Evolutionary conservation across 306 rosid genomes (phyloP).

Genomic region (Parietaria judaica): DNA sequence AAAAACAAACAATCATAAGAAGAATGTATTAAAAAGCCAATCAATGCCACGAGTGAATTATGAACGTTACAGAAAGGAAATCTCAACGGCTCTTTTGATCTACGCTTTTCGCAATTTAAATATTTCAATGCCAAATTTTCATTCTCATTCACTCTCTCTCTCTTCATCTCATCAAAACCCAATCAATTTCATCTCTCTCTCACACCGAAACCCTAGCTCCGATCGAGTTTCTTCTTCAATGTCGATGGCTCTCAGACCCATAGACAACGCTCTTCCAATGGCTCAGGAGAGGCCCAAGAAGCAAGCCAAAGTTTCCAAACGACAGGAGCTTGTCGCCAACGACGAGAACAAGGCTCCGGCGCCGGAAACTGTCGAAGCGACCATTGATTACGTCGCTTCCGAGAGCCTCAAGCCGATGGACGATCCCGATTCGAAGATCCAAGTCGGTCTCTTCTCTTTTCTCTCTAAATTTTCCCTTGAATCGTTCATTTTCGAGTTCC

Average conservation of each 20-base stretch:
- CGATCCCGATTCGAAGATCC: slow-evolving; percentile 59
- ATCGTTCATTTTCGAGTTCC: background rate
- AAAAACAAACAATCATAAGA: too few relatives aligned
- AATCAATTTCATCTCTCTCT: background rate
- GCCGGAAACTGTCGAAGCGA: slow-evolving; percentile 39
- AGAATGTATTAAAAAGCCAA: background rate
- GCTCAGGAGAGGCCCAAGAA: slow-evolving; percentile 65
- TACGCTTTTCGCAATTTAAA: slow-evolving; percentile 22
- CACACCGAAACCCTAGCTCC: slow-evolving; percentile 3
- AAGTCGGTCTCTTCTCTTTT: slow-evolving; percentile 23
- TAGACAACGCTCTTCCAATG: slow-evolving; percentile 69
- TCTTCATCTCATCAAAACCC: background rate
- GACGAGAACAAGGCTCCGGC: slow-evolving; percentile 53
- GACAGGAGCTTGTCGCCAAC: slow-evolving; percentile 22
- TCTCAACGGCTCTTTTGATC: slow-evolving; percentile 25
- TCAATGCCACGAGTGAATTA: background rate
- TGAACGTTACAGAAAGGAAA: slow-evolving; percentile 18
- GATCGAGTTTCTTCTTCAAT: slow-evolving; percentile 8
- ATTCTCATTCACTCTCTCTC: background rate
- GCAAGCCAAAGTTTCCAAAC: slow-evolving; percentile 55
- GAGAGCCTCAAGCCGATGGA: slow-evolving; percentile 62
- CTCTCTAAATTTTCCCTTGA: background rate
- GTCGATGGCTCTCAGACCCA: slow-evolving; percentile 84
- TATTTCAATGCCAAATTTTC: background rate
- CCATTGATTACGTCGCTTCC: slow-evolving; percentile 60